phyloP scores from a whole-genome alignment of 164 flowering plant genomes.

The Chimonanthus praecox region DNA sequence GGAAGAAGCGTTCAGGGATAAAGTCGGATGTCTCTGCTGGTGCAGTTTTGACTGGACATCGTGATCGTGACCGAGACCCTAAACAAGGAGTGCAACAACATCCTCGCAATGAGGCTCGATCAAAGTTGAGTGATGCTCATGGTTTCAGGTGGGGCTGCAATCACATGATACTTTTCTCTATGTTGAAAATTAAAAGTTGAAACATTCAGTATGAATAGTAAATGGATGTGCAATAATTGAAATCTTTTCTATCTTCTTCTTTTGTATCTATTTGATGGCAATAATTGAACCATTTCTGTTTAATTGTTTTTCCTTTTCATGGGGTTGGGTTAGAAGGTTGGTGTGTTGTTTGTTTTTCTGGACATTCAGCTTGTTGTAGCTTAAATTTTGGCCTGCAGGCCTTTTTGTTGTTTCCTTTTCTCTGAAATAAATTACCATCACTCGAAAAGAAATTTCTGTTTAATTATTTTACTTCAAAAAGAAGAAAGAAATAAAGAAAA shows the following conservation, averaged over 20 bases:
- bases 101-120: conserved; percentile 40
- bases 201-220: not conserved
- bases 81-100: conserved; percentile 49
- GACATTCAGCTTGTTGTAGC: not conserved
- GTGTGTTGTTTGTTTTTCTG: not conserved
- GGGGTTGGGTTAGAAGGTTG: not conserved
- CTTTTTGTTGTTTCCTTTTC: not conserved
- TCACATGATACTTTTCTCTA: not conserved
- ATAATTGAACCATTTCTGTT: no score
- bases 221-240: not conserved
- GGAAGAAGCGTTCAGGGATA: conserved; percentile 75
- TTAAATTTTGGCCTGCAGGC: not conserved
- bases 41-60: conserved; percentile 40
- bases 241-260: not conserved
- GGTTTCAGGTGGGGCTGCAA: conserved; percentile 39
- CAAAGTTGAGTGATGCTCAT: conserved; percentile 42
- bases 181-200: not conserved
- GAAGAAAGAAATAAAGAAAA: no score
- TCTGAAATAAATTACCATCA: not conserved
- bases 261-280: not conserved
- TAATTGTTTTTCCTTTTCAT: no score
- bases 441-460: not conserved
- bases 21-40: conserved; percentile 53
- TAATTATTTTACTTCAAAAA: not conserved
- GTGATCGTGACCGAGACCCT: conserved; percentile 49